A percentile compares a stretch with the other conserved stretches of the same genome.
Conservation (phyloP, 2,329 filamentous ascomycete species). For the Fusarium sp. region DNA sequence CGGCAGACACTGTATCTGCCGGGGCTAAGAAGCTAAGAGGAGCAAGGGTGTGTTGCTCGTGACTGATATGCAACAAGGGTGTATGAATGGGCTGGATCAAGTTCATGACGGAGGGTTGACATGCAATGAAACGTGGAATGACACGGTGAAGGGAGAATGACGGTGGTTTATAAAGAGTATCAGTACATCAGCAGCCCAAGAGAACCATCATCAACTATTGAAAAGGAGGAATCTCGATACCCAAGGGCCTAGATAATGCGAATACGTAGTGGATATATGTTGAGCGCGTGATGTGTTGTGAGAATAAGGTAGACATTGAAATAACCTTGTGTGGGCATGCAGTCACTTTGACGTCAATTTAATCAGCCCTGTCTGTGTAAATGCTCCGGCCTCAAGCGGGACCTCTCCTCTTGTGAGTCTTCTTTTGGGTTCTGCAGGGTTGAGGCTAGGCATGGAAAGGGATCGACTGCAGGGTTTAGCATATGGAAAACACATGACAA, state of each 20-base stretch:
- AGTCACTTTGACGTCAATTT: slow-evolving; percentile 40
- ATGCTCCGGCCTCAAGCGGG: slow-evolving; percentile 1
- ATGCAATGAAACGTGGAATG: slow-evolving; percentile 31
- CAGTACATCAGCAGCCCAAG: background rate
- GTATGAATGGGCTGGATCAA: background rate
- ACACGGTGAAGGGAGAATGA: slow-evolving; percentile 16
- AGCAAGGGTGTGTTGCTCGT: slow-evolving; percentile 16
- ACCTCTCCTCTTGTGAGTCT: background rate
- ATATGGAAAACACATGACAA: slow-evolving; percentile 22
- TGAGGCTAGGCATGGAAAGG: background rate
- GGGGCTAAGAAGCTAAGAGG: slow-evolving; percentile 9
- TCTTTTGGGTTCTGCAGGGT: background rate
- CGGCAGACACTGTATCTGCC: slow-evolving; percentile 30
- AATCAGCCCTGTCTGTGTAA: background rate
- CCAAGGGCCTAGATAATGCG: background rate
- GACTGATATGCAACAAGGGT: slow-evolving; percentile 18
- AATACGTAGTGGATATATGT: background rate
- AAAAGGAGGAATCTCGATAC: background rate
- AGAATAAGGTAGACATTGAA: slow-evolving; percentile 3
- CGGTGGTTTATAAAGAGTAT: background rate
- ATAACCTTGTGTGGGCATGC: slow-evolving; percentile 12
- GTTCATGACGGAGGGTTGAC: slow-evolving; percentile 16
- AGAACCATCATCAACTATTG: background rate
- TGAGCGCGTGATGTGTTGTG: background rate
- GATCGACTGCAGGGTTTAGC: slow-evolving; percentile 27